Evolutionary conservation across 768 basidiomycete genomes (phyloP), one percentile per base, ranked within the genome.

Genomic region (Mycena haematopus): DNA sequence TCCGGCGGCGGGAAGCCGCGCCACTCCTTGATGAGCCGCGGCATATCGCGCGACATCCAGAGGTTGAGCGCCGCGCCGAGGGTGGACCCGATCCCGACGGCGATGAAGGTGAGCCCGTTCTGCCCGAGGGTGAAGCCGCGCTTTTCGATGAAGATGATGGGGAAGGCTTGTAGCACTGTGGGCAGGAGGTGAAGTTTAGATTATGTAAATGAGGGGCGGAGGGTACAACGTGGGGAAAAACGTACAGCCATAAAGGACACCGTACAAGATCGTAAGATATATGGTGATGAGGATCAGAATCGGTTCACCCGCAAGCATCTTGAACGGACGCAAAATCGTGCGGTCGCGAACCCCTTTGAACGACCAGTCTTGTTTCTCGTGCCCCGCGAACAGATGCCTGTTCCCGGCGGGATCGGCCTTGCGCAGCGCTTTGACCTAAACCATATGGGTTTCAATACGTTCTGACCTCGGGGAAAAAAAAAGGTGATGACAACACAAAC

Each of bases 1-100:
- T 92, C 90, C 2, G 90, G 86, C 9, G 89, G 88, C 1, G 72
- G 86, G 76, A 77, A 82, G 68, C 78, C 87, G 71, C 31, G 79
- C 82, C 72, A 83, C 62, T 74, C 84, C 72, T 64, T 73, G 66
- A 75, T 81, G 62, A 79, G 82, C 72, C 58, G 64, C 35, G 70
- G 79, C 72, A 81, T 82, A 52, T 79, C 70, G 0, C 63, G 45
- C 3, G 74, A 80, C 65, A 75, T 73, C 65, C 61, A 75, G 68
- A 67, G 74, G 27, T 75, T 87, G 59, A 77, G 78, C 68, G 77
- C 65, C 11, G 74, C 71, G 24, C 78, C 86, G 35, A 83, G 36
- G 2, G 79, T 68, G 0, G 84, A 82, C 2, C 84, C 84, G 17
- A 85, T 68, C 2, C 81, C 76, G 25, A 85, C 75, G 19, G 88